phyloP scores from a whole-genome alignment of 2,329 filamentous ascomycete genomes.

The Triangularia verruculosa region DNA sequence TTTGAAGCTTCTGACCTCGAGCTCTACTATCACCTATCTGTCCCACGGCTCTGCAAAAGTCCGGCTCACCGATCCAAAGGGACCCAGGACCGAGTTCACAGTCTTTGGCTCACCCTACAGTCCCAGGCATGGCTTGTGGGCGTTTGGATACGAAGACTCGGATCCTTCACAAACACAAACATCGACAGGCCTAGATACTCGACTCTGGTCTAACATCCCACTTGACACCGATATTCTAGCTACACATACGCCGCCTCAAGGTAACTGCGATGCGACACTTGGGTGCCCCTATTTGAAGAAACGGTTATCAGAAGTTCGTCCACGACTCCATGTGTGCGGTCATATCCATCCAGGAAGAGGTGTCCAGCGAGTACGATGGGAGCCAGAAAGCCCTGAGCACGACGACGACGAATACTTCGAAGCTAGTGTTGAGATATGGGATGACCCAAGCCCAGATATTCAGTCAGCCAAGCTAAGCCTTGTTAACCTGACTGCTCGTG shows the following conservation, averaged over 20 bases:
- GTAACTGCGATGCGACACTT: conserved; percentile 53
- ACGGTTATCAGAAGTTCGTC: conserved; percentile 59
- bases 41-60: conserved; percentile 55
- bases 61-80: conserved; percentile 50
- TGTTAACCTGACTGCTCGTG: conserved; percentile 55
- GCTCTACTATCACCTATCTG: conserved; percentile 61
- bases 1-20: conserved; percentile 51
- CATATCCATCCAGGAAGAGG: conserved; percentile 70
- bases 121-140: conserved; percentile 57
- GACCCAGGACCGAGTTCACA: conserved; percentile 59
- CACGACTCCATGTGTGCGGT: conserved; percentile 65
- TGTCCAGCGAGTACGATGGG: conserved; percentile 61
- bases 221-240: conserved; percentile 62
- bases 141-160: conserved; percentile 58
- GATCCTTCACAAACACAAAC: conserved; percentile 7
- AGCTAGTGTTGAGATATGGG: conserved; percentile 48
- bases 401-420: conserved; percentile 45
- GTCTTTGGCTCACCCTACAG: conserved; percentile 71
- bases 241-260: conserved; percentile 66
- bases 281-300: conserved; percentile 61
- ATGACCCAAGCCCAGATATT: conserved; percentile 52
- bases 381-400: conserved; percentile 37
- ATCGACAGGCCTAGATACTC: background rate
- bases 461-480: conserved; percentile 61
- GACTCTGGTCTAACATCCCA: conserved; percentile 61